Conservation (phyloP, 805 yeast genomes). For the Starmera dryadoides region DNA sequence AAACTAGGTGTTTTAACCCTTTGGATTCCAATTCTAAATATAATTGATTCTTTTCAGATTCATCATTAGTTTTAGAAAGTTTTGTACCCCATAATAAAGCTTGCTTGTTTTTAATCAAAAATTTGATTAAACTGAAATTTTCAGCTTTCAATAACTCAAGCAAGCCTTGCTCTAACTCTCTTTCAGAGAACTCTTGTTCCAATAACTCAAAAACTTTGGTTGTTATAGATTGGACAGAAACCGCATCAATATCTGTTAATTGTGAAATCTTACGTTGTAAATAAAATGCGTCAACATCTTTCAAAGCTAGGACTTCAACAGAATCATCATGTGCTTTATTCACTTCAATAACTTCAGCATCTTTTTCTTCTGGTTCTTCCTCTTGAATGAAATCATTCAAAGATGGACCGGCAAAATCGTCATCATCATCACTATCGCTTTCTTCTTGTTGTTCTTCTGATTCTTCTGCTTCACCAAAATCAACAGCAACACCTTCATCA, state of each 20-base stretch:
- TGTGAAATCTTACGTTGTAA: constrained; percentile 42
- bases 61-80: constrained; percentile 30
- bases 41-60: constrained; percentile 28
- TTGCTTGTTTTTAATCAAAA: constrained; percentile 42
- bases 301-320: constrained; percentile 21
- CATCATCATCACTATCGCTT: constrained; percentile 22
- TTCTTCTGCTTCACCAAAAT: constrained; percentile 38
- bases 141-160: constrained; percentile 46
- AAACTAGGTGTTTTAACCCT: constrained; percentile 33
- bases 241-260: constrained; percentile 29
- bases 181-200: constrained; percentile 24
- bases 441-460: constrained; percentile 21
- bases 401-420: constrained; percentile 26
- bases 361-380: constrained; percentile 13
- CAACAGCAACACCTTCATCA: constrained; percentile 35
- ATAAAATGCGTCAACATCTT: constrained; percentile 43
- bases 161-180: constrained; percentile 48
- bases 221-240: constrained; percentile 31
- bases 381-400: constrained; percentile 20
- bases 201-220: constrained; percentile 33
- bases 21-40: constrained; percentile 35
- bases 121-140: constrained; percentile 39
- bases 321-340: neutral
- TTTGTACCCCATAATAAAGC: constrained; percentile 48
- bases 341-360: constrained; percentile 14